Base-by-base conservation (phyloP, 1,284 basidiomycete species). In the Chalciporus sp. region DNA sequence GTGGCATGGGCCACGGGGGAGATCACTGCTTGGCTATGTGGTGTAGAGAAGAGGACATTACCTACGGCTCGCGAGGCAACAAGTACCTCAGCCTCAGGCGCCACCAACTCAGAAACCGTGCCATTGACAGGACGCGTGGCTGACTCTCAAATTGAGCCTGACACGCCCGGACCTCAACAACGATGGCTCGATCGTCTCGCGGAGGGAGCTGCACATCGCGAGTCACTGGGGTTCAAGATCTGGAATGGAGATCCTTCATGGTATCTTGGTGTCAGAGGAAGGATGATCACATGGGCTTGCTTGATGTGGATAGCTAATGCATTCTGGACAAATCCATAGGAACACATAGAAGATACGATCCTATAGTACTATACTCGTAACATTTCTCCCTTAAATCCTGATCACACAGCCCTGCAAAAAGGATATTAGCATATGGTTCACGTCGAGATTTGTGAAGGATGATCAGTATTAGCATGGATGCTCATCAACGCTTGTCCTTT, bases 391-490 rank as follows among this genome's bases (percentile, higher is more conserved):
- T 7, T 20, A 23, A 31, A 53, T 31, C 58, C 33, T 35, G 14
- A 29, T 7, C 28, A 11, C 11, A 29, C 28, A 29, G 16, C 14
- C 33, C 56, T 72, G 41, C 35, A 45, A 26, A 23, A 53, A 26
- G 57, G 41, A 50, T 54, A 44, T 56, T 40, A 70, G 61, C 17
- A 61, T 7, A 46, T 1, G 40, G 6, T 23, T 52, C n/a, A 0
- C 2, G 41, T 19, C 16, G 28, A 17, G 17, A n/a, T 7, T 16
- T 2, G 7, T 6, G 6, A 11, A 28, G 43, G 35, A 51, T 67
- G 56, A 73, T 89, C 88, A 90, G 87, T 80, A 90, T 90, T 90
- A 90, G 88, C 88, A 90, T 90, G 88, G 86, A 77, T 68, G 68
- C 74, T 87, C 87, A 77, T 86, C 88, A 87, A 77, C 66, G 62